A percentile compares a stretch with the other conserved stretches of the same genome.
Evolutionary conservation across 2,329 filamentous ascomycete species (phyloP).

Genomic region (Dothideomycetes sp.): DNA sequence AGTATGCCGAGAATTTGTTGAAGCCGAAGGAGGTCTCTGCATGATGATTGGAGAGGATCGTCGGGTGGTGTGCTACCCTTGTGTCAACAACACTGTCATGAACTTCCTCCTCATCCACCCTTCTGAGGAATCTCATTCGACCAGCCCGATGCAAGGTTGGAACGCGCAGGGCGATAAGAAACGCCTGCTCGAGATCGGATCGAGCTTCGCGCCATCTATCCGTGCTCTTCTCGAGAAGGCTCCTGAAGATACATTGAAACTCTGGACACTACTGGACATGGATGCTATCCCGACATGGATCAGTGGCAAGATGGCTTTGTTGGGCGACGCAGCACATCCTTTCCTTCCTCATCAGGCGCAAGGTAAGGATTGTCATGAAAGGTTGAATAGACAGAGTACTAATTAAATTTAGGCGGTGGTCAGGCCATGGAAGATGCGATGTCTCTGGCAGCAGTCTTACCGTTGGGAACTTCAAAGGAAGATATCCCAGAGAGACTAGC

Average conservation of each 20-base stretch:
- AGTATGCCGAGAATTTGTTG: slow-evolving; percentile 29
- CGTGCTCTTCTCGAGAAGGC: slow-evolving; percentile 32
- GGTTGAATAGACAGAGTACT: too few relatives aligned
- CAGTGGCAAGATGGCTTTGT: slow-evolving; percentile 44
- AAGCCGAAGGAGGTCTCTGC: slow-evolving; percentile 32
- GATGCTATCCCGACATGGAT: slow-evolving; percentile 48
- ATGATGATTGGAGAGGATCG: slow-evolving; percentile 37
- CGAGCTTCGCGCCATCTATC: slow-evolving; percentile 29
- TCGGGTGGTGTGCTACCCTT: slow-evolving; percentile 41
- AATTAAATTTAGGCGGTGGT: too few relatives aligned
- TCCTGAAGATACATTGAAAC: slow-evolving; percentile 33
- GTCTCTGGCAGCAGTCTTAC: slow-evolving; percentile 48
- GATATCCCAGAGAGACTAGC: slow-evolving; percentile 48
- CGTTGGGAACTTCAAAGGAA: slow-evolving; percentile 31
- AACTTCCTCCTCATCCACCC: slow-evolving; percentile 40
- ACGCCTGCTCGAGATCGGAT: slow-evolving; percentile 33
- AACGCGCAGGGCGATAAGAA: slow-evolving; percentile 29
- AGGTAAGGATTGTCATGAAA: too few relatives aligned
- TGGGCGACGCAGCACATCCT: slow-evolving; percentile 62
- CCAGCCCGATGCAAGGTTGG: slow-evolving; percentile 23
- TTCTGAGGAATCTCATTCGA: slow-evolving; percentile 22
- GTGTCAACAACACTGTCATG: slow-evolving; percentile 36
- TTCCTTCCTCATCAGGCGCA: slow-evolving; percentile 57
- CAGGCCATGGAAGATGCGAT: slow-evolving; percentile 60
- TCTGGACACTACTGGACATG: slow-evolving; percentile 57